Conservation (phyloP, 2,329 filamentous ascomycete genomes). For the Cladosporium sp. region DNA sequence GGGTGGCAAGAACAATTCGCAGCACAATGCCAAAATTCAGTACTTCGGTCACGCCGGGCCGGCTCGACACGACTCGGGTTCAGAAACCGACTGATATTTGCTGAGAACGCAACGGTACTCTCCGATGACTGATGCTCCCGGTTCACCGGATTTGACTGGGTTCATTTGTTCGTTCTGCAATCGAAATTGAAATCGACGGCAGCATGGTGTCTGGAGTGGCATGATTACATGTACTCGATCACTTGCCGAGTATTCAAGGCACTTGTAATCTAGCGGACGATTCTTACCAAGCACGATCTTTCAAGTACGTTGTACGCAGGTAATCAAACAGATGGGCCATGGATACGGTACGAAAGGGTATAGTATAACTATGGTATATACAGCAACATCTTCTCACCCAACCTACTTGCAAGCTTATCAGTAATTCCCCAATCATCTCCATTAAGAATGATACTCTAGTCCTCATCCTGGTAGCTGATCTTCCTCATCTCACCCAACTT, state of each 20-base stretch:
- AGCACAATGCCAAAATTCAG: not conserved
- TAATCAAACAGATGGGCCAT: not conserved
- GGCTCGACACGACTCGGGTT: not conserved
- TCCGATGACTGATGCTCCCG: not conserved
- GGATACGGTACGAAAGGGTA: not conserved
- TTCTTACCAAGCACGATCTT: too few relatives aligned
- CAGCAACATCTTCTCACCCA: not conserved
- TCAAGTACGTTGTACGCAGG: too few relatives aligned
- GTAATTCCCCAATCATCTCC: not conserved
- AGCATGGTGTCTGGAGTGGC: too few relatives aligned
- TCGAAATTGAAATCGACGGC: too few relatives aligned
- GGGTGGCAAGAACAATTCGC: not conserved
- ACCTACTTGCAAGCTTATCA: not conserved
- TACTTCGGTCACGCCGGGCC: not conserved
- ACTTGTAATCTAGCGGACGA: too few relatives aligned
- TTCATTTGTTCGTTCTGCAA: too few relatives aligned
- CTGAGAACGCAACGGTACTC: too few relatives aligned
- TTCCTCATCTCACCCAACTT: slow-evolving; percentile 97
- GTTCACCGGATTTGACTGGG: too few relatives aligned
- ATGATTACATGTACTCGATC: too few relatives aligned
- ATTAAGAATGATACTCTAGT: slow-evolving; percentile 22
- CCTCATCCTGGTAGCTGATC: slow-evolving; percentile 85
- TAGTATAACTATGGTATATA: slow-evolving; percentile 8
- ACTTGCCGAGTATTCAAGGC: too few relatives aligned
- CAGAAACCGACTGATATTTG: not conserved